Evolutionary conservation across 164 flowering plant genomes (phyloP).

Genomic region (Sedum album): DNA sequence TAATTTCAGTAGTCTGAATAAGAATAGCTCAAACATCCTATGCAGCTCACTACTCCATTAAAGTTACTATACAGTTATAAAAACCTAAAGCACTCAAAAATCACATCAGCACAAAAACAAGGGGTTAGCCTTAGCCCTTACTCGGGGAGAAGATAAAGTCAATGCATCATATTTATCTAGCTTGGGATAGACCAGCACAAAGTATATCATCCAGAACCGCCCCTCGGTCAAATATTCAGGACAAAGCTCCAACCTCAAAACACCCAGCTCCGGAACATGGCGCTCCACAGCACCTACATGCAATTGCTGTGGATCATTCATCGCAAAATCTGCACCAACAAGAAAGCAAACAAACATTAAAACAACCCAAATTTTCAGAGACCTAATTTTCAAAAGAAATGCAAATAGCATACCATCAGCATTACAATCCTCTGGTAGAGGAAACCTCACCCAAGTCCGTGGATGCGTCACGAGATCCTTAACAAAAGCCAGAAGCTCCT

Average conservation of each 20-base stretch:
- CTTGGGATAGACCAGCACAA: constrained; percentile 4
- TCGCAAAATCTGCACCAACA: background rate
- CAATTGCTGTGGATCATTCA: background rate
- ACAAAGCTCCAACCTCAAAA: background rate
- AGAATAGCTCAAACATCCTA: no score
- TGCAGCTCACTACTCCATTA: no score
- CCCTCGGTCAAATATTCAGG: background rate
- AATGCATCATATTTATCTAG: constrained; percentile 3
- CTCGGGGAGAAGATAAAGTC: background rate
- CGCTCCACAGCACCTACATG: background rate
- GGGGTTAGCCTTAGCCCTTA: background rate
- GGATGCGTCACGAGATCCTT: constrained; percentile 50
- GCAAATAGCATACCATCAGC: constrained; percentile 6
- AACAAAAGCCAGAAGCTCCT: constrained; percentile 42
- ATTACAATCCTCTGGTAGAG: constrained; percentile 34
- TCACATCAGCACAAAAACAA: background rate
- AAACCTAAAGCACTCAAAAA: background rate
- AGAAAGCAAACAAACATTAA: background rate
- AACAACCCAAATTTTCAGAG: background rate
- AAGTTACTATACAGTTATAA: no score
- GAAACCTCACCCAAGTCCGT: constrained; percentile 67
- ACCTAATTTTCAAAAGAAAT: background rate
- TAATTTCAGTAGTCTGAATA: no score
- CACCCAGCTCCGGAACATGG: background rate
- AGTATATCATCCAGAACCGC: constrained; percentile 4